Evolutionary conservation across 192 early-diverging fungal genomes (phyloP), one percentile per base, ranked within the genome.

Genomic region (Dissophora globulifera): DNA sequence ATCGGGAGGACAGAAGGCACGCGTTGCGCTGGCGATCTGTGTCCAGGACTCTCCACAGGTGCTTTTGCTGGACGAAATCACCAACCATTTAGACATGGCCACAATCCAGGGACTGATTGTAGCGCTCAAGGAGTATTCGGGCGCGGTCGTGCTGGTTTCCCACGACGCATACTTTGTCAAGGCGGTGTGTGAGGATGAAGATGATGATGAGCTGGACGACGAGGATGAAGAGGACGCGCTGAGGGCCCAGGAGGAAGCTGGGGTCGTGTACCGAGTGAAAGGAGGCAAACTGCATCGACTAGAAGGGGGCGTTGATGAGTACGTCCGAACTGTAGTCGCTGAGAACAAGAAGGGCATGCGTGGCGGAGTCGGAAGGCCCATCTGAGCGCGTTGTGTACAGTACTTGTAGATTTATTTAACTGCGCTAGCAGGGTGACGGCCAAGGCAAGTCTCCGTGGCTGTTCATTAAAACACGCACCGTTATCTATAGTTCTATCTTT

Each of bases 111-210:
- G 89, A 12, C 79, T 96, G 29, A 82, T 90, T 23, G 83, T 89
- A 0, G 88, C 89, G 1, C 66, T 98, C 55, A 84, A 88, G 62
- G 84, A 82, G 41, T 96, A 82, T 59, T 63, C 81, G 6, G 96
- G 95, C 2, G 88, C 91, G 1, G 84, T 96, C 7, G 75, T 96
- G 16, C 42, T 94, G 17, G 94, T 98, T 17, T 90, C 88, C 30
- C 96, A 98, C 87, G 95, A 98, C 71, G 86, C 88, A 27, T 90
- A 89, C 74, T 97, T 97, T 80, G 76, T 96, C 42, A 85, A 91
- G 35, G 80, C 83, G 35, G 84, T 87, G 4, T 79, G 84, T 25
- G 81, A 91, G 29, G 81, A 86, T 16, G 64, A 61, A 7, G 62
- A 76, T 1, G 64, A 72, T 4, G 78, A 79, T 2, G 57, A 54